Percentiles rank a stretch among this genome's conserved stretches.
Conservation (phyloP, 2,329 filamentous ascomycete genomes). For the Oidium heveae region DNA sequence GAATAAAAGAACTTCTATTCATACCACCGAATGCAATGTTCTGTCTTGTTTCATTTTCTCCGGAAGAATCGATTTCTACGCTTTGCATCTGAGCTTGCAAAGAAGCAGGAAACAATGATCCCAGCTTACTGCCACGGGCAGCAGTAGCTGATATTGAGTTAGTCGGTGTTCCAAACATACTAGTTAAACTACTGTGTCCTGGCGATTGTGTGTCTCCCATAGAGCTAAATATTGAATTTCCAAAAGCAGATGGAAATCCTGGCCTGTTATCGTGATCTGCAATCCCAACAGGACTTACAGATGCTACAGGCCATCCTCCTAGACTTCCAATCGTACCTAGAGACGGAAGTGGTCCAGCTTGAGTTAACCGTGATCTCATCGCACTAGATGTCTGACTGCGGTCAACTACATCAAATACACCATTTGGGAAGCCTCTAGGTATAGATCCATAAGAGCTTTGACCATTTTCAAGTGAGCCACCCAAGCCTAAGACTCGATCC, state of each 20-base stretch:
- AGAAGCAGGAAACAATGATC: constrained; percentile 62
- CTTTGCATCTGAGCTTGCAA: constrained; percentile 81
- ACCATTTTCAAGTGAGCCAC: constrained; percentile 25
- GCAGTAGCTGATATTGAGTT: constrained; percentile 32
- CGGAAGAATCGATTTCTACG: constrained; percentile 35
- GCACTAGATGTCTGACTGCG: constrained; percentile 83
- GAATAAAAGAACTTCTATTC: constrained; percentile 32
- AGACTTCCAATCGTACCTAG: constrained; percentile 23
- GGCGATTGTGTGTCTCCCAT: constrained; percentile 60
- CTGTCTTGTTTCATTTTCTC: constrained; percentile 36
- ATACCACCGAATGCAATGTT: constrained; percentile 39
- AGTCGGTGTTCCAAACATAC: constrained; percentile 38
- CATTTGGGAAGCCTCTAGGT: constrained; percentile 23
- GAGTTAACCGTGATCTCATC: constrained; percentile 45
- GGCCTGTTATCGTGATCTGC: constrained; percentile 36
- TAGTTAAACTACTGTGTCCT: constrained; percentile 37
- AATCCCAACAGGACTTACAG: constrained; percentile 35
- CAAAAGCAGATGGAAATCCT: constrained; percentile 33
- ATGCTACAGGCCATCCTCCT: constrained; percentile 20
- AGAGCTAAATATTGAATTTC: constrained; percentile 55
- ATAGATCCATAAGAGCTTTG: constrained; percentile 27
- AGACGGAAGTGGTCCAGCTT: constrained; percentile 31
- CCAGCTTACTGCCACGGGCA: constrained; percentile 56
- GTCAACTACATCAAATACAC: constrained; percentile 41
- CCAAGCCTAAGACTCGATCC: constrained; percentile 25